Percentiles rank a stretch among this genome's conserved stretches.
Conservation (phyloP, 2,329 filamentous ascomycete species). For the Monosporascus ibericus region DNA sequence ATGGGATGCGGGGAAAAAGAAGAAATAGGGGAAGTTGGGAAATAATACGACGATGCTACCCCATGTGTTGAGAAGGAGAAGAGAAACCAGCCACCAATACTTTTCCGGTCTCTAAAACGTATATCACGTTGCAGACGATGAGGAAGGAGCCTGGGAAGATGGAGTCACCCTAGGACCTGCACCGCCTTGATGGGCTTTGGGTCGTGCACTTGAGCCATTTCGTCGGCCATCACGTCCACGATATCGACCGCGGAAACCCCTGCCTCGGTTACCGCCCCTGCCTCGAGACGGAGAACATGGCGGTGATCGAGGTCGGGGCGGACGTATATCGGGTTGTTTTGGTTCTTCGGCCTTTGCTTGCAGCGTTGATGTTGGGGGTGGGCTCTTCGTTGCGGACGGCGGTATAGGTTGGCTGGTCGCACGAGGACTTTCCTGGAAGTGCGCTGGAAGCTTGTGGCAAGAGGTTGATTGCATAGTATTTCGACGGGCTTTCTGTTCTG, state of each 20-base stretch:
- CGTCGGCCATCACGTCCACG: conserved; percentile 20
- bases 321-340: background rate
- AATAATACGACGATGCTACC: too few species aligned
- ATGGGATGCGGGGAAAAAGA: background rate
- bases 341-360: conserved; percentile 1
- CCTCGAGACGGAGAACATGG: conserved; percentile 10
- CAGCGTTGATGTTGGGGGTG: background rate
- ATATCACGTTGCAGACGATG: background rate
- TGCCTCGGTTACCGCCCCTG: conserved; percentile 6
- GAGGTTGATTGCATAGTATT: conserved; percentile 23
- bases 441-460: conserved; percentile 15
- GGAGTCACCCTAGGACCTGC: background rate
- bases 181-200: conserved; percentile 5
- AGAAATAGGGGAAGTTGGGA: too few species aligned
- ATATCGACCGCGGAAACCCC: conserved; percentile 16
- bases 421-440: conserved; percentile 19
- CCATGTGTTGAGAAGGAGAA: background rate
- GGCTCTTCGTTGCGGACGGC: conserved; percentile 5
- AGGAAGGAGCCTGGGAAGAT: background rate
- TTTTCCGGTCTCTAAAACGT: background rate
- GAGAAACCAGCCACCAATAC: background rate
- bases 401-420: conserved; percentile 20
- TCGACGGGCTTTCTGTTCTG: conserved; percentile 17
- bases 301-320: conserved; percentile 3
- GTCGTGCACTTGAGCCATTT: conserved; percentile 12